Percentiles rank a stretch among this genome's conserved stretches.
These are phyloP conservation scores for Backusella tarrabulga DNA, from an alignment of 192 early-diverging fungal genomes.

Conservation along the genomic window DNA sequence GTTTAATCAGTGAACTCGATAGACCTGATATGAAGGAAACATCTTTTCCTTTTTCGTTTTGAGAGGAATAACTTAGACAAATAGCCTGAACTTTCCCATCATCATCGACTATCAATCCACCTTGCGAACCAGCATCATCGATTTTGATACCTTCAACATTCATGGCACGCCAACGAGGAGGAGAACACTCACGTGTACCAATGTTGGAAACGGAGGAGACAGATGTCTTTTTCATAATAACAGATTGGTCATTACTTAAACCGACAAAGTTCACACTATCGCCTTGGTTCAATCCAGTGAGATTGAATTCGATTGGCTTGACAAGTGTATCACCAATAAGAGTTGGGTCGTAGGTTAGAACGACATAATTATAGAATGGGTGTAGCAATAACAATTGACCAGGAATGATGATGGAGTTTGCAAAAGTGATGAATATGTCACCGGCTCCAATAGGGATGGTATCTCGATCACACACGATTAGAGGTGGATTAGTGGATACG, in stretches of 20 bases:
- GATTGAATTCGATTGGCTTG: constrained; percentile 55
- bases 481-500: constrained; percentile 71
- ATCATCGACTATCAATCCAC: constrained; percentile 61
- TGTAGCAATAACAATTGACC: constrained; percentile 81
- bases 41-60: constrained; percentile 65
- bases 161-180: constrained; percentile 62
- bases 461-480: constrained; percentile 81
- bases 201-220: constrained; percentile 64
- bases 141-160: constrained; percentile 62
- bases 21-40: constrained; percentile 61
- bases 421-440: constrained; percentile 81
- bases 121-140: constrained; percentile 66
- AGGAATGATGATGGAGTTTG: constrained; percentile 85
- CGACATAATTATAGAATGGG: constrained; percentile 85
- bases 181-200: constrained; percentile 64
- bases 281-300: constrained; percentile 60
- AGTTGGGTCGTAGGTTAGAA: constrained; percentile 78
- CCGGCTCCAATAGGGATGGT: constrained; percentile 79
- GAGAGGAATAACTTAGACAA: constrained; percentile 72
- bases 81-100: constrained; percentile 60
- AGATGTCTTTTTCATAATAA: constrained; percentile 59
- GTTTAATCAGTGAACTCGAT: constrained; percentile 45
- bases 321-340: constrained; percentile 78
- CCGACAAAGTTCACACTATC: constrained; percentile 58
- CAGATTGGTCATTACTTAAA: constrained; percentile 48